Percentiles rank a stretch among this genome's conserved stretches.
Evolutionary conservation across 2,329 filamentous ascomycete species (phyloP).

Genomic region (Cladosporium cucumerinum): DNA sequence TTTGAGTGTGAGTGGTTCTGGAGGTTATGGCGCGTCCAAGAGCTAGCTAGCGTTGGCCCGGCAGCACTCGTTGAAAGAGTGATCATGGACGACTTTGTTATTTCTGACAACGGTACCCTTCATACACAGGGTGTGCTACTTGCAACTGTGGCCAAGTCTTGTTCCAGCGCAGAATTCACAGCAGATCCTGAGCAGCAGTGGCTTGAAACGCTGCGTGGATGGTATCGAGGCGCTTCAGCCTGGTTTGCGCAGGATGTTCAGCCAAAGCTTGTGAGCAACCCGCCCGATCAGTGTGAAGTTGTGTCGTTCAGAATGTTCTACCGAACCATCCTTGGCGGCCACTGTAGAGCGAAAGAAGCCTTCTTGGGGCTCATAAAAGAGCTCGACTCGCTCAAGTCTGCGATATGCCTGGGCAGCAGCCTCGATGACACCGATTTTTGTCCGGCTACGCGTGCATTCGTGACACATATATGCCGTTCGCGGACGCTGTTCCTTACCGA

Average conservation of each 20-base stretch:
- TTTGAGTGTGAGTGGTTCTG: neutral
- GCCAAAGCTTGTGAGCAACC: neutral
- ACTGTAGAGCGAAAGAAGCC: neutral
- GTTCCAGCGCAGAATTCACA: neutral
- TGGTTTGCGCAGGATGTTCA: neutral
- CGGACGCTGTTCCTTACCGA: neutral
- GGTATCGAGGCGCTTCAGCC: neutral
- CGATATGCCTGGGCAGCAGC: accelerated
- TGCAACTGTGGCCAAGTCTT: neutral
- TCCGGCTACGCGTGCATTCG: neutral
- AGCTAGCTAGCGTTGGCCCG: neutral
- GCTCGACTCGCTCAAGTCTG: neutral
- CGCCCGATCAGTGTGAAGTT: neutral
- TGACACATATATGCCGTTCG: neutral
- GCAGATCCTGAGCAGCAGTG: neutral
- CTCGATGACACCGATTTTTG: neutral
- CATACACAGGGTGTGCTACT: neutral
- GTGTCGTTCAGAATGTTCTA: neutral
- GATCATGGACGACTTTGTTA: too few relatives aligned
- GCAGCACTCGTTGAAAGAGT: neutral
- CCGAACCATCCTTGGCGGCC: neutral
- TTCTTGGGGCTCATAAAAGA: neutral
- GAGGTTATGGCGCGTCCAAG: neutral
- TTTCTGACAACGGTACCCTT: neutral
- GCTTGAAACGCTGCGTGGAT: neutral